These are phyloP conservation scores for Stephania japonica DNA, from an alignment of 164 flowering plant species.

Conservation along the genomic window DNA sequence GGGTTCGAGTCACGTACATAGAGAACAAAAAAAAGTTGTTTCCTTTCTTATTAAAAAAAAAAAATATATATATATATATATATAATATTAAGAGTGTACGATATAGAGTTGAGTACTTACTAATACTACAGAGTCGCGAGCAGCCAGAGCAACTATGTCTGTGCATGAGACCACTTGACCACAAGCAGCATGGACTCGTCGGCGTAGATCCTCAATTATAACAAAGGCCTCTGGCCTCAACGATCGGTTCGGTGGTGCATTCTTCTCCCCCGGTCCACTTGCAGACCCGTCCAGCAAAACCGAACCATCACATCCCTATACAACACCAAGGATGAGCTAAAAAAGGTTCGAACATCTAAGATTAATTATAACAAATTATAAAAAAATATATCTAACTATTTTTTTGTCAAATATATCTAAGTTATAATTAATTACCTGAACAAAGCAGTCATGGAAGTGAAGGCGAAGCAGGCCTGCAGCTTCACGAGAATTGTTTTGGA, in stretches of 20 bases:
- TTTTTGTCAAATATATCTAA: too few relatives aligned
- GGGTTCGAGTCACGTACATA: too few relatives aligned
- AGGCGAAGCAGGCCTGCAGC: slow-evolving; percentile 77
- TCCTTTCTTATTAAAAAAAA: too few relatives aligned
- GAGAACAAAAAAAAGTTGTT: too few relatives aligned
- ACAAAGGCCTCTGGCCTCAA: slow-evolving; percentile 31
- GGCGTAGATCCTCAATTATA: slow-evolving; percentile 36
- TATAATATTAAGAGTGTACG: too few relatives aligned
- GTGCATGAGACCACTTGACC: slow-evolving; percentile 52
- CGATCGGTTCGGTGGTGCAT: slow-evolving; percentile 37
- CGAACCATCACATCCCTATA: slow-evolving; percentile 62
- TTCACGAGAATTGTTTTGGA: slow-evolving; percentile 42
- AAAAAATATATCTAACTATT: too few relatives aligned
- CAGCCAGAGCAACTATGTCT: slow-evolving; percentile 45
- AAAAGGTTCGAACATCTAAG: too few relatives aligned
- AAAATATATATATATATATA: too few relatives aligned
- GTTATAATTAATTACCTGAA: slow-evolving; percentile 36
- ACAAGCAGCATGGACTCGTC: slow-evolving; percentile 28
- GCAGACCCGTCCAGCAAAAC: slow-evolving; percentile 55
- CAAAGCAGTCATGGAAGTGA: slow-evolving; percentile 75
- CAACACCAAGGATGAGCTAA: neutral
- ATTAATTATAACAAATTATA: too few relatives aligned
- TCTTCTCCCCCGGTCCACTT: slow-evolving; percentile 42
- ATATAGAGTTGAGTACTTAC: slow-evolving; percentile 17
- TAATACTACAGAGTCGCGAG: slow-evolving; percentile 49